Evolutionary conservation across 352 stramenopile species (phyloP).

Genomic region (Phytophthora hybrid): DNA sequence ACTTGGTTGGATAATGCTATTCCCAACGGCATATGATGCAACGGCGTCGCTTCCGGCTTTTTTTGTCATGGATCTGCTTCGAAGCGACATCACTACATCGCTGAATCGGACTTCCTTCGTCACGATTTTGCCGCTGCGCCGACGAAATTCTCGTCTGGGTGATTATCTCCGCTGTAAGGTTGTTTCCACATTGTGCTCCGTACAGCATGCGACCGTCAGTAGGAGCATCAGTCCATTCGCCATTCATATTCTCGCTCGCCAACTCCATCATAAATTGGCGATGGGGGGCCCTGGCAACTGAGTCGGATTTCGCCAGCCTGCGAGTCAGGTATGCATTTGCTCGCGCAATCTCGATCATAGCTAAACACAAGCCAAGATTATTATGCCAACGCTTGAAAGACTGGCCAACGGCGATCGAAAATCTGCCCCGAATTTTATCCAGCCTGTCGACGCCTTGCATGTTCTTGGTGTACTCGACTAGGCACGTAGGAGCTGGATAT

Average conservation of each 20-base stretch:
- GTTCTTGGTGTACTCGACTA: slow-evolving; percentile 38
- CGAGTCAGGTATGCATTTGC: too few relatives aligned
- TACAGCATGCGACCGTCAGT: slow-evolving; percentile 7
- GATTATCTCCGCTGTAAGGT: too few relatives aligned
- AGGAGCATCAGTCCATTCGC: not conserved
- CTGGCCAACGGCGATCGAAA: slow-evolving; percentile 38
- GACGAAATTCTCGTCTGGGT: too few relatives aligned
- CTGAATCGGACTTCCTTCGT: not conserved
- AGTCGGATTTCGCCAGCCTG: not conserved
- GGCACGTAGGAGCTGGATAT: slow-evolving; percentile 33
- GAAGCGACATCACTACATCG: not conserved
- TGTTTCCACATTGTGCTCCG: too few relatives aligned
- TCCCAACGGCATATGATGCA: slow-evolving; percentile 10
- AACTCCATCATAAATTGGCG: not conserved
- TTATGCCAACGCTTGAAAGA: not conserved
- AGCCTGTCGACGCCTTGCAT: not conserved
- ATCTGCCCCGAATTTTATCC: slow-evolving; percentile 35
- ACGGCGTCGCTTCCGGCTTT: slow-evolving; percentile 10
- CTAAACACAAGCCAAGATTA: too few relatives aligned
- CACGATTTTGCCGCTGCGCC: too few relatives aligned
- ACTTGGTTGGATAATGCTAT: slow-evolving; percentile 3
- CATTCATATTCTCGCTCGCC: not conserved
- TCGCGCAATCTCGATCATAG: too few relatives aligned
- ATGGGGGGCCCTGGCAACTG: not conserved
- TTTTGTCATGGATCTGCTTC: slow-evolving; percentile 2